These are phyloP conservation scores for Cadophora luteo-olivacea DNA, from an alignment of 2,329 filamentous ascomycete genomes.

Conservation along the genomic window DNA sequence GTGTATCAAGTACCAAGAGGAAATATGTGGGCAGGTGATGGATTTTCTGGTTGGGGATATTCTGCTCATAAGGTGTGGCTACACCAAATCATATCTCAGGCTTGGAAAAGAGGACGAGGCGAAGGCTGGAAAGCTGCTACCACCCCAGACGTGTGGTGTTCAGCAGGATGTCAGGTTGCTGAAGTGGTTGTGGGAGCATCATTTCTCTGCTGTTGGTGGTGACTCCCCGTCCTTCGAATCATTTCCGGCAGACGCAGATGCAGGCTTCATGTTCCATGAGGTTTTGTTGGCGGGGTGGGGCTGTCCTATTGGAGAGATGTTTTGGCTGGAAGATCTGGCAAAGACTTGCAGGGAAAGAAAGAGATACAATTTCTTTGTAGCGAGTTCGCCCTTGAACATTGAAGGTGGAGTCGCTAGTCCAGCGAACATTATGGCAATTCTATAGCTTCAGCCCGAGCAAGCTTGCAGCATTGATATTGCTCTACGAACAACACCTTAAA, in stretches of 20 bases:
- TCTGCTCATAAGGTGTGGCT: no score
- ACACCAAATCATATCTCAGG: no score
- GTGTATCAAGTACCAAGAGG: no score
- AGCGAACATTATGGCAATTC: no score
- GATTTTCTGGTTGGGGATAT: no score
- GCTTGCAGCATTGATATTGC: no score
- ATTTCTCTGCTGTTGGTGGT: conserved; percentile 52
- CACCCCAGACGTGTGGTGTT: conserved; percentile 42
- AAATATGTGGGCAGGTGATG: no score
- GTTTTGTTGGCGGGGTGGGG: conserved; percentile 56
- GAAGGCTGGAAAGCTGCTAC: conserved; percentile 27
- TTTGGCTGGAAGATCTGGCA: conserved; percentile 50
- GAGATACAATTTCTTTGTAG: conserved; percentile 56
- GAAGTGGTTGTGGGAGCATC: conserved; percentile 52
- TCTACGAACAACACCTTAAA: no score
- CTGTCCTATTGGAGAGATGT: conserved; percentile 55
- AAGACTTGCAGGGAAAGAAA: conserved; percentile 45
- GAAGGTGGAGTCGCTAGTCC: no score
- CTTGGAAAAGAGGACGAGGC: conserved; percentile 21
- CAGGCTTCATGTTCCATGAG: conserved; percentile 40
- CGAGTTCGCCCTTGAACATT: no score
- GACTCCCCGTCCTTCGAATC: conserved; percentile 51
- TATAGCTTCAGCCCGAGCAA: no score
- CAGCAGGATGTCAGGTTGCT: conserved; percentile 42
- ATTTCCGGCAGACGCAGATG: background rate